Percentiles rank a stretch among this genome's conserved stretches.
Conservation (phyloP, 257 asterid genomes). For the Gynochthodes officinalis region DNA sequence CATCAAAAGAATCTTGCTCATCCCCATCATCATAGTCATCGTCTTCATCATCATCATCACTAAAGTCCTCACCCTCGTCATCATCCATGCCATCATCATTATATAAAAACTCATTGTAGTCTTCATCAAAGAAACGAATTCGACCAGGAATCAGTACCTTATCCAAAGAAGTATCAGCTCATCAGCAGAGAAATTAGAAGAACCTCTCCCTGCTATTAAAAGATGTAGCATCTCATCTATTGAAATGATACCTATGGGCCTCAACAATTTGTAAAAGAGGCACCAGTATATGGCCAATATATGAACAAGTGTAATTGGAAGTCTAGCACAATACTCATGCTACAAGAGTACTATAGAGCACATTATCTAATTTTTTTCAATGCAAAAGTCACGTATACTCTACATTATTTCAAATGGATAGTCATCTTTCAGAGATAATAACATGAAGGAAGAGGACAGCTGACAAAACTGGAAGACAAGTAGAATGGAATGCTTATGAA, state of each 20-base stretch:
- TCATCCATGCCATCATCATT: neutral
- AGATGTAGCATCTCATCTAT: constrained; percentile 10
- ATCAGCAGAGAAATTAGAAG: constrained; percentile 36
- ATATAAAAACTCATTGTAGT: constrained; percentile 18
- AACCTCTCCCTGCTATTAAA: constrained; percentile 25
- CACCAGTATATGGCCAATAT: neutral
- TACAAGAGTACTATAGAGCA: neutral
- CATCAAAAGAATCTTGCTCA: constrained; percentile 7
- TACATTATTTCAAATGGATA: neutral
- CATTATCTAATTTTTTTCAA: neutral
- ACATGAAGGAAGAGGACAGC: neutral
- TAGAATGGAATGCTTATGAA: neutral
- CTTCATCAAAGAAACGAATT: constrained; percentile 43
- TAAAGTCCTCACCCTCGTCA: constrained; percentile 7
- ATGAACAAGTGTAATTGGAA: neutral
- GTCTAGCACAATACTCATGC: neutral
- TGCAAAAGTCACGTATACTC: neutral
- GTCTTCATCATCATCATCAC: constrained; percentile 12
- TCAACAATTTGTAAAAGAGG: neutral
- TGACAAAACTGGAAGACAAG: neutral
- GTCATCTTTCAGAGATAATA: neutral
- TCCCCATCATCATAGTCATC: constrained; percentile 9
- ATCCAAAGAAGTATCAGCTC: constrained; percentile 39
- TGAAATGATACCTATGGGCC: constrained; percentile 17
- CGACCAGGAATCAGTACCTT: constrained; percentile 39